These are phyloP conservation scores for Trichoderma orchidacearum DNA, from an alignment of 495 filamentous ascomycete genomes.

Conservation along the genomic window DNA sequence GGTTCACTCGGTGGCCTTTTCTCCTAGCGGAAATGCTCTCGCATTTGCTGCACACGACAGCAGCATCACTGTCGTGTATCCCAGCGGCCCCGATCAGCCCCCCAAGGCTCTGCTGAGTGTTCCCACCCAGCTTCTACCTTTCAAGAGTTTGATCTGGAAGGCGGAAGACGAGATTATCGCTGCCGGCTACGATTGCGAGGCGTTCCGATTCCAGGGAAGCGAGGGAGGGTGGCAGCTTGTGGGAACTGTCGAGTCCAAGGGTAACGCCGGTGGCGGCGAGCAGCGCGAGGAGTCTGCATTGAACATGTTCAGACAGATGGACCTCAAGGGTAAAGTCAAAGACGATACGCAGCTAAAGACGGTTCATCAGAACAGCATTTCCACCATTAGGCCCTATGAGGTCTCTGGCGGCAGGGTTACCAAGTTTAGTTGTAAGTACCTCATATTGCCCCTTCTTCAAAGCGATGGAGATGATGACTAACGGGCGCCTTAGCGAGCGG, in stretches of 20 bases:
- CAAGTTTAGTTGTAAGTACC: slow-evolving; percentile 77
- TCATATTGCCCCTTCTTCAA: too few relatives aligned
- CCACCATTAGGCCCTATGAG: slow-evolving; percentile 64
- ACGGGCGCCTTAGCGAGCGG: slow-evolving; percentile 56
- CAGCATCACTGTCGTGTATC: slow-evolving; percentile 91
- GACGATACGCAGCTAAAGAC: slow-evolving; percentile 92
- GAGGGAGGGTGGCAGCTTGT: slow-evolving; percentile 73
- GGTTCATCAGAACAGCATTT: slow-evolving; percentile 93
- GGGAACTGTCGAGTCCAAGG: slow-evolving; percentile 71
- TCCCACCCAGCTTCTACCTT: slow-evolving; percentile 76
- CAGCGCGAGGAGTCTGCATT: slow-evolving; percentile 58
- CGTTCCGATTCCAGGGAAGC: slow-evolving; percentile 76
- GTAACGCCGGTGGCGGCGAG: slow-evolving; percentile 41
- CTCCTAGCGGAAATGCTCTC: slow-evolving; percentile 77
- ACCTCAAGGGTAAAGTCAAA: slow-evolving; percentile 78
- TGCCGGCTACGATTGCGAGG: slow-evolving; percentile 92
- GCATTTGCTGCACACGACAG: slow-evolving; percentile 92
- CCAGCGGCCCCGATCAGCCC: slow-evolving; percentile 79
- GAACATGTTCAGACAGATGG: slow-evolving; percentile 99
- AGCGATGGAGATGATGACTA: slow-evolving; percentile 14
- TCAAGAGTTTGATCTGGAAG: slow-evolving; percentile 85
- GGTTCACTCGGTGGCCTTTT: slow-evolving; percentile 86
- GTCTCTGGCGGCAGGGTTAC: slow-evolving; percentile 45
- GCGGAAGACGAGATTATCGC: slow-evolving; percentile 88
- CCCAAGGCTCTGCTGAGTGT: slow-evolving; percentile 80